Base-by-base conservation (phyloP, 192 early-diverging fungal species). In the Backusella tuberculispora region DNA sequence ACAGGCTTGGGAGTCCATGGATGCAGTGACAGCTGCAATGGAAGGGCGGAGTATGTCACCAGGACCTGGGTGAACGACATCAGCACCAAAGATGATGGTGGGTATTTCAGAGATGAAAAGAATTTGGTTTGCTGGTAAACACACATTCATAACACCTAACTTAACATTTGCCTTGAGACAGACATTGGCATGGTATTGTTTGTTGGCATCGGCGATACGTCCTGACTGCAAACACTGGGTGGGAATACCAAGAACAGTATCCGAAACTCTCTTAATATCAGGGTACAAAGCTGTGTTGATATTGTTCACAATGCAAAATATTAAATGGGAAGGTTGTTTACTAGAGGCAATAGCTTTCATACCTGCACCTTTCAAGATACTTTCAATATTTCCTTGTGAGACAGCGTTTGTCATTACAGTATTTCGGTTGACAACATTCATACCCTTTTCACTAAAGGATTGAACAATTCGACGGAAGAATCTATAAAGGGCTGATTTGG, bases 131-230 rank as follows among this genome's bases (percentile, higher is more conserved):
- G 78, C 73, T 0, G 68, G 78, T 46, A 98, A 79, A 73, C 85
- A 90, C 37, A 89, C 85, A 83, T 97, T 97, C 85, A 91, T 91
- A 50, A 95, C 96, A 65, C 96, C 95, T 7, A 98, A 88, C 85
- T 98, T 97, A 40, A 92, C 88, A 81, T 98, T 98, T 69, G 97
- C 89, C 85, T 98, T 98, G 29, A 98, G 83, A 71, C 91, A 95
- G 15, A 98, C 91, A 71, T 98, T 98, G 15, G 97, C 97, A 74
- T 94, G 96, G 85, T 98, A 98, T 84, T 97, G 96, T 46, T 90
- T 78, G 79, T 92, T 96, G 21, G 92, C 84, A 24, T 84, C 77
- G 77, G 86, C 85, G 76, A 94, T 86, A 71, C 96, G 90, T 79
- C 89, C 94, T 17, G 89, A 85, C 74, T 94, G 95, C 72, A 98